Evolutionary conservation across 768 basidiomycete genomes (phyloP), one percentile per base, ranked within the genome.

Genomic region (Agrocybe chaxingu): DNA sequence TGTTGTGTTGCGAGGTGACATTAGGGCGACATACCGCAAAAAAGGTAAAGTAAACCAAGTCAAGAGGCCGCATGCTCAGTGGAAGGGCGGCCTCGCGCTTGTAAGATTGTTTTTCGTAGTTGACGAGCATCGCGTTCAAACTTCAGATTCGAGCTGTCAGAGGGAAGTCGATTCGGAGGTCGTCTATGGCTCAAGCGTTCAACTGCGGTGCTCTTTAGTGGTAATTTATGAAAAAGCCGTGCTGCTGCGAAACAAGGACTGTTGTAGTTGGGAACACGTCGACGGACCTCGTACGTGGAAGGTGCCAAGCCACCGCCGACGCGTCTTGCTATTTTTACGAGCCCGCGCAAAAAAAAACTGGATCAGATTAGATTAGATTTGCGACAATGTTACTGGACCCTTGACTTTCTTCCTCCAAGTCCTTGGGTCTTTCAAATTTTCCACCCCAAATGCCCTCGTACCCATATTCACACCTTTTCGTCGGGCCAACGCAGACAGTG

Each of bases 1-100:
- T 8, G 18, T 32, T 31, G 37, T 30, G 24, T 1, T 12, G 18
- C 7, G 32, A 42, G 30, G 39, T 32, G 43, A 8, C 31, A 24
- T 29, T 7, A 13, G 19, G 5, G 5, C 24, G 3, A 62, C 80
- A 52, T 53, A 84, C 87, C 49, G 83, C 57, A 56, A 89, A 91
- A 70, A 88, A 92, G 0, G 59, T 44, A 53, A 89, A 87, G 62
- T 91, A 92, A 2, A 89, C 29, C 2, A 87, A 57, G 62, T 89
- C 87, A 36, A 81, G 54, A 9, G 84, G 84, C 51, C 87, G 82
- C 29, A 78, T 70, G 3, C 67, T 67, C 32, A 88, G 67, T 10
- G 84, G 72, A 0, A 57, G 48, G 3, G 50, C 51, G 3, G 50
- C 42, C 35, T 51, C 51, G n/a, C 9, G 35, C 12, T 46, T 45